phyloP scores from a whole-genome alignment of 495 filamentous ascomycete species.

The Trichoderma orchidacearum region DNA sequence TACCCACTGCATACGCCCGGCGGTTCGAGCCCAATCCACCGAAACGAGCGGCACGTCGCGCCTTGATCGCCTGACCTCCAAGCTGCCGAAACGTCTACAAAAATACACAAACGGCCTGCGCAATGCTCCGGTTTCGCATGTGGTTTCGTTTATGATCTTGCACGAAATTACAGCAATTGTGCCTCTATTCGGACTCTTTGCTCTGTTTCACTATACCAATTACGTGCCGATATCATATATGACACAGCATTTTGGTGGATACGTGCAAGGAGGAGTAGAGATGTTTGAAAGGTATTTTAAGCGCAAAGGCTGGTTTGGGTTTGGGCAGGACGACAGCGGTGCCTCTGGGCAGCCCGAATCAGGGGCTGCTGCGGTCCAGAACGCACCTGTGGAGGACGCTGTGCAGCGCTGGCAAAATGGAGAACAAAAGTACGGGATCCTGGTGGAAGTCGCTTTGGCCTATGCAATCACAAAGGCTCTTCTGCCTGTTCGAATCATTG shows the following conservation, averaged over 20 bases:
- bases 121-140: slow-evolving; percentile 64
- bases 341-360: slow-evolving; percentile 1
- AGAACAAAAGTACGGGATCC: slow-evolving; percentile 36
- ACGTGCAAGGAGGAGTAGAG: slow-evolving; percentile 28
- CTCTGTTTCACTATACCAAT: slow-evolving; percentile 59
- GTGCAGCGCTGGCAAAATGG: slow-evolving; percentile 13
- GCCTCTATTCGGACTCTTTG: slow-evolving; percentile 63
- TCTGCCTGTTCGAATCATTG: slow-evolving; percentile 57
- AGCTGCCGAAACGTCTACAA: slow-evolving; percentile 42
- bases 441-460: slow-evolving; percentile 66
- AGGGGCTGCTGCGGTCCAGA: slow-evolving; percentile 6
- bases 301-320: slow-evolving; percentile 35
- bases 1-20: neutral
- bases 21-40: neutral
- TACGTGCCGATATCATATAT: slow-evolving; percentile 45
- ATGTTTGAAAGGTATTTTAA: slow-evolving; percentile 29
- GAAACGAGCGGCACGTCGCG: slow-evolving; percentile 11
- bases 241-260: slow-evolving; percentile 21
- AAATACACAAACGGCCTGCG: slow-evolving; percentile 53
- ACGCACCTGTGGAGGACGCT: slow-evolving; percentile 4
- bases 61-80: slow-evolving; percentile 44
- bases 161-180: slow-evolving; percentile 84
- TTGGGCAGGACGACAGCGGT: slow-evolving; percentile 11
- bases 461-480: slow-evolving; percentile 80
- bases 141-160: slow-evolving; percentile 75